phyloP scores from a whole-genome alignment of 768 basidiomycete species.

The Psilocybe cyanescens region DNA sequence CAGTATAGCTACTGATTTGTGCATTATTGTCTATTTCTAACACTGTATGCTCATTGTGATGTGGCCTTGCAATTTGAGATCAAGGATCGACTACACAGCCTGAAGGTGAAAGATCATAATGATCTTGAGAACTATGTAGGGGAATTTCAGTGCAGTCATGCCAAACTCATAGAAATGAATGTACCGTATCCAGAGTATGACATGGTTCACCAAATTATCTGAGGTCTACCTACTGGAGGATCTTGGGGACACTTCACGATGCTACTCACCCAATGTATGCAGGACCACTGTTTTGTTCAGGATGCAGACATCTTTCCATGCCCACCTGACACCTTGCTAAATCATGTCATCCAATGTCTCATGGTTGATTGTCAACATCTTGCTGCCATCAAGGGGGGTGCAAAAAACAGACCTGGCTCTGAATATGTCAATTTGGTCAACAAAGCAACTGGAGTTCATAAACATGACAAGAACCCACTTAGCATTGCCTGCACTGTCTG shows the following conservation, averaged over 20 bases:
- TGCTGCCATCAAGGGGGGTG: not conserved
- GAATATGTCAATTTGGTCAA: not conserved
- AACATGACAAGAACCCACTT: not conserved
- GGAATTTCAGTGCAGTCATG: constrained; percentile 5
- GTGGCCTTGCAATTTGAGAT: constrained; percentile 11
- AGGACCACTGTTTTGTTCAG: not conserved
- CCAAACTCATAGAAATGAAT: not conserved
- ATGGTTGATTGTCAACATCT: constrained; percentile 11
- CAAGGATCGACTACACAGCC: constrained; percentile 3
- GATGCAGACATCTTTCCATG: not conserved
- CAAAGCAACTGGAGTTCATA: not conserved
- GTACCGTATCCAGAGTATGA: constrained; percentile 2
- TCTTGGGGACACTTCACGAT: not conserved
- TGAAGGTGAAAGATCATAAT: constrained; percentile 12
- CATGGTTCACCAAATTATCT: constrained; percentile 15
- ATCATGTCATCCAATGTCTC: constrained; percentile 3
- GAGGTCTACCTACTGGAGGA: constrained; percentile 2
- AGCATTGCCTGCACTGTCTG: not conserved
- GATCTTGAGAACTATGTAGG: constrained; percentile 11
- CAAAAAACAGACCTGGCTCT: not conserved
- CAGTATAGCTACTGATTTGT: too few relatives aligned
- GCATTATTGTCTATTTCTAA: too few relatives aligned
- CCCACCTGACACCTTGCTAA: constrained; percentile 15
- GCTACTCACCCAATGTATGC: not conserved
- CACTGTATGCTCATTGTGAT: constrained; percentile 6